Evolutionary conservation across 2,329 filamentous ascomycete genomes (phyloP).

Genomic region (Dendryphion nanum): DNA sequence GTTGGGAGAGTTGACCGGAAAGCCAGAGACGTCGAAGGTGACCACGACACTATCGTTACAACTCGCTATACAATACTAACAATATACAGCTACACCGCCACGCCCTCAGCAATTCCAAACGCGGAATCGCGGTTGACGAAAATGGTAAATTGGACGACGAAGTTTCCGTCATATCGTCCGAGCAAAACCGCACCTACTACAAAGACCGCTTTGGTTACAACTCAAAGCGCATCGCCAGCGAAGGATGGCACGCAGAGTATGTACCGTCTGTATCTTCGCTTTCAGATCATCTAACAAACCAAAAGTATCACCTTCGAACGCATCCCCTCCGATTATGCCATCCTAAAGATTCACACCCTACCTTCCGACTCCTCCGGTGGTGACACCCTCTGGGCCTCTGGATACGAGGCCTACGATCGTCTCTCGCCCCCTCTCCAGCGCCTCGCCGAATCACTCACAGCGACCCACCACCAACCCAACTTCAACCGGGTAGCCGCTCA

Average conservation of each 20-base stretch:
- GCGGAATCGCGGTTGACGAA: slow-evolving; percentile 46
- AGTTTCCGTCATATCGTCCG: slow-evolving; percentile 51
- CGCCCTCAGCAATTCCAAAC: slow-evolving; percentile 48
- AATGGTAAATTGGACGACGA: slow-evolving; percentile 49
- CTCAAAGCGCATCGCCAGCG: slow-evolving; percentile 18
- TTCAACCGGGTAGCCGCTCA: not conserved
- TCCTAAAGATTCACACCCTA: slow-evolving; percentile 2
- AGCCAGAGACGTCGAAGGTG: slow-evolving; percentile 47
- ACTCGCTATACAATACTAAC: not conserved
- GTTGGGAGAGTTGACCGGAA: slow-evolving; percentile 59
- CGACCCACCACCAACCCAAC: slow-evolving; percentile 24
- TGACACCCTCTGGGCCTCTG: slow-evolving; percentile 67
- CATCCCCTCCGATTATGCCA: not conserved
- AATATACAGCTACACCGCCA: slow-evolving; percentile 6
- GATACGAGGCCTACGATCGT: slow-evolving; percentile 66
- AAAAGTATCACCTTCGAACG: not conserved
- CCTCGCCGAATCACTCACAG: slow-evolving; percentile 46
- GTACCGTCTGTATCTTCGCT: slow-evolving; percentile 6
- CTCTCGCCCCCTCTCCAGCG: slow-evolving; percentile 52
- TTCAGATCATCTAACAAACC: not conserved
- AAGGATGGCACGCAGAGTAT: slow-evolving; percentile 49
- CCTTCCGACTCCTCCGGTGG: slow-evolving; percentile 25
- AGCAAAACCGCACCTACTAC: slow-evolving; percentile 15
- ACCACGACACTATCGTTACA: not conserved
- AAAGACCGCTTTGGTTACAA: slow-evolving; percentile 2